Base-by-base conservation (phyloP, 2,329 filamentous ascomycete species). In the Epichloe uncinata region DNA sequence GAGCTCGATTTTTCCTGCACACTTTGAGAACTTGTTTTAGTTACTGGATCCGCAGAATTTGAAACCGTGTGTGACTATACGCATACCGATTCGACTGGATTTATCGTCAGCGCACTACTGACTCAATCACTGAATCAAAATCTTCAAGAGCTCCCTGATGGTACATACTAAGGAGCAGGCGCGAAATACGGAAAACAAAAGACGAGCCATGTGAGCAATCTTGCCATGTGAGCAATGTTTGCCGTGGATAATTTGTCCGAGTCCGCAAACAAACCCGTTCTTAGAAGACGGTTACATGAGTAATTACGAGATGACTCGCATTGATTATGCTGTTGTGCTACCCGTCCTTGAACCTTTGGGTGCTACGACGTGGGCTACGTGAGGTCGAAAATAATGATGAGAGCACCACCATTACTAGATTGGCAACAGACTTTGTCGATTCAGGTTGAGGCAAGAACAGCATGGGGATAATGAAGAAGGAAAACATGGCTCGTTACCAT, bases 371-470 rank as follows among this genome's bases (percentile, higher is more conserved):
- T 45, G 7, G 45, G 15, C 41, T 36, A 30, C 47, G 7, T 43
- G 18, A 22, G 33, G 41, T 85, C n/a, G 49, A 40, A 20, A n/a
- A 12, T 12, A 3, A n/a, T n/a, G n/a, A n/a, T n/a, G n/a, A n/a
- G n/a, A n/a, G n/a, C n/a, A n/a, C n/a, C n/a, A n/a, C n/a, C n/a
- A n/a, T n/a, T n/a, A n/a, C n/a, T n/a, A n/a, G n/a, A n/a, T n/a
- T n/a, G n/a, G n/a, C n/a, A n/a, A n/a, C n/a, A n/a, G n/a, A n/a
- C n/a, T n/a, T n/a, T n/a, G n/a, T n/a, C n/a, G n/a, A n/a, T n/a
- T n/a, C n/a, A n/a, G n/a, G n/a, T n/a, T n/a, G n/a, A 15, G 16
- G 16, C 15, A 36, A 45, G 3, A 3, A 11, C 16, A 36, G 12
- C 18, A 18, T 42, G 9, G 12, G 13, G 16, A 12, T 26, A 36